These are phyloP conservation scores for Byssoonygena ceratinophila DNA, from an alignment of 2,329 filamentous ascomycete genomes.

Conservation along the genomic window DNA sequence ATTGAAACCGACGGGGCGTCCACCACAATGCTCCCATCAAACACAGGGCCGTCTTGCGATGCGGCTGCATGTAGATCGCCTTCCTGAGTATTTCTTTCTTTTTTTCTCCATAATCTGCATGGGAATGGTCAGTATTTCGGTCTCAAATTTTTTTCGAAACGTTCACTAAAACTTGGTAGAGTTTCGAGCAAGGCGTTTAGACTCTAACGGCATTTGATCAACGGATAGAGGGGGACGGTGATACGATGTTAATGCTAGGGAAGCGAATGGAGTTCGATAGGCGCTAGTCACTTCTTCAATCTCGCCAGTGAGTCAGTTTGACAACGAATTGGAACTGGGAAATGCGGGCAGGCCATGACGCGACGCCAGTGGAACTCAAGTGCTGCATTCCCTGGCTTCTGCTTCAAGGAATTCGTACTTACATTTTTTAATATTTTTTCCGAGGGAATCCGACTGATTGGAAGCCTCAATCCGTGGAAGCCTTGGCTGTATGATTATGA, in stretches of 20 bases:
- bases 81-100: background rate
- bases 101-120: background rate
- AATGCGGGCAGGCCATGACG: too few relatives aligned
- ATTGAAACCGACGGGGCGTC: background rate
- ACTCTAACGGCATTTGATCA: background rate
- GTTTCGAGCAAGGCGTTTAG: slow-evolving; percentile 7
- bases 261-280: slow-evolving; percentile 3
- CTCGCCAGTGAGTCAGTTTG: background rate
- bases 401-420: background rate
- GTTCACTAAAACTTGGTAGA: background rate
- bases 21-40: background rate
- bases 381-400: background rate
- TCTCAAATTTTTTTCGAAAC: background rate
- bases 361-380: too few relatives aligned
- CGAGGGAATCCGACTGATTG: background rate
- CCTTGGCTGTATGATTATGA: background rate
- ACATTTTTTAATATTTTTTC: background rate
- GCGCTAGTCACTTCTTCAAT: background rate
- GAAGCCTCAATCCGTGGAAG: background rate
- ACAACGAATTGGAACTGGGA: background rate
- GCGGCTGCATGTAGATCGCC: background rate
- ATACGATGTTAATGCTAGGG: background rate
- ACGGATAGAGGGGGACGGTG: background rate
- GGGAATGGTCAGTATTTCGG: background rate
- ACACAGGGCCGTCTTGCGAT: background rate